Base-by-base conservation (phyloP, 805 yeast genomes). In the Saccharomyces jurei region DNA sequence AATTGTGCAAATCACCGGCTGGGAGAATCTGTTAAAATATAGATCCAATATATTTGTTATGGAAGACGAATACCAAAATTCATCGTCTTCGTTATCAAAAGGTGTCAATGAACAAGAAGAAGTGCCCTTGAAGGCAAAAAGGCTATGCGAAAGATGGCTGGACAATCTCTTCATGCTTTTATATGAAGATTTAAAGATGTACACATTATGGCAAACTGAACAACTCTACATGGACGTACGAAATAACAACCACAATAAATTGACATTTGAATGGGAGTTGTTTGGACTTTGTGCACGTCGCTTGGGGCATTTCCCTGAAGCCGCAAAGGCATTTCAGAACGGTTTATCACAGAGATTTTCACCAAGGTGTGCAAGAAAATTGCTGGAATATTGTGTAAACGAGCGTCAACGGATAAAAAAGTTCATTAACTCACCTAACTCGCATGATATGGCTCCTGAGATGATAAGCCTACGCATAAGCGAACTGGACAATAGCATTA, bases 141-240 rank as follows among this genome's bases (percentile, higher is more conserved):
- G 87, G 41, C 71, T 82, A 36, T 87, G 95, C 67, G 92, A 86
- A 64, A 74, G 82, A 53, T 87, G 96, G 91, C 73, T 89, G 30
- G 96, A 88, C 59, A 84, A 84, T 62, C 71, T 88, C 51, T 86
- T 88, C 65, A 72, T 85, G 70, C 76, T 83, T 1, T 70, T 88
- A 30, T 87, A 83, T 64, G 91, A 86, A 56, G 96, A 87, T 66
- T 76, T 87, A 63, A 77, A 87, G 64, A 83, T 88, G 0, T 92
- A 87, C 68, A 89, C 97, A 1, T 80, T 89, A 78, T 92, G 96
- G 94, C 91, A 90, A 68, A 90, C 96, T 0, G 97, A 94, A 68
- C 79, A 80, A 60, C 81, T 90, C 58, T 96, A 92, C 70, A 86
- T 87, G 72, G 90, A 87, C 69, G 89, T 95, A 5, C 96, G 89